Conservation (phyloP, 257 asterid species). For the Cruciata laevipes region DNA sequence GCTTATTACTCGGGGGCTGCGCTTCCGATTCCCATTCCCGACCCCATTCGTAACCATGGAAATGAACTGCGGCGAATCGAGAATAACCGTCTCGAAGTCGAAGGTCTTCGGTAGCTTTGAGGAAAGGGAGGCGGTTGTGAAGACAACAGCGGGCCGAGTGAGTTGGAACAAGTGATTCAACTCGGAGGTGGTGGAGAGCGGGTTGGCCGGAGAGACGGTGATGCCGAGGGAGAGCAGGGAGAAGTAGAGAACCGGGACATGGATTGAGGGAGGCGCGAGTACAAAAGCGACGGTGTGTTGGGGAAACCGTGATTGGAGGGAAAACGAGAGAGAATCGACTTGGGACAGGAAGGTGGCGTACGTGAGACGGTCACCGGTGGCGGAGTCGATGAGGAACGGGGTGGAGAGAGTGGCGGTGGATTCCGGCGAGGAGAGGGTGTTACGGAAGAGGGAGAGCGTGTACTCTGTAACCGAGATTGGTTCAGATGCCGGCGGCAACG, state of each 20-base stretch:
- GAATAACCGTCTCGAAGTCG: constrained; percentile 26
- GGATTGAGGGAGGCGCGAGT: constrained; percentile 61
- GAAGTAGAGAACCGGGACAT: constrained; percentile 68
- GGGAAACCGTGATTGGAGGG: constrained; percentile 34
- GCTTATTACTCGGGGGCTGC: constrained; percentile 16
- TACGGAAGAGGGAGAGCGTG: constrained; percentile 52
- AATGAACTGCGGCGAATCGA: constrained; percentile 49
- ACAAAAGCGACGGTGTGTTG: constrained; percentile 63
- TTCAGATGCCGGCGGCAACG: constrained; percentile 45
- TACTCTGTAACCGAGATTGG: constrained; percentile 50
- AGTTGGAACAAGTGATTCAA: constrained; percentile 48
- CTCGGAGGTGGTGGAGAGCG: constrained; percentile 56
- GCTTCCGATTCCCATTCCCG: not conserved
- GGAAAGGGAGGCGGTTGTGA: constrained; percentile 36
- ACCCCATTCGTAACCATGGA: constrained; percentile 30
- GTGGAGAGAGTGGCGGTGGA: constrained; percentile 45
- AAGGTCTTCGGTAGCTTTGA: constrained; percentile 33
- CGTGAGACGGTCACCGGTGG: constrained; percentile 36
- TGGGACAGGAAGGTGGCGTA: constrained; percentile 51
- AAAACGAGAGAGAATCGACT: constrained; percentile 44
- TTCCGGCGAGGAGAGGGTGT: constrained; percentile 32
- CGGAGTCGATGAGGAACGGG: constrained; percentile 59
- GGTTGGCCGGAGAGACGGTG: constrained; percentile 73
- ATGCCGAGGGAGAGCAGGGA: constrained; percentile 69
- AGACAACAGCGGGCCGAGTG: constrained; percentile 48